These are phyloP conservation scores for Flaveria linearis DNA, from an alignment of 129 eudicot species.

Conservation along the genomic window DNA sequence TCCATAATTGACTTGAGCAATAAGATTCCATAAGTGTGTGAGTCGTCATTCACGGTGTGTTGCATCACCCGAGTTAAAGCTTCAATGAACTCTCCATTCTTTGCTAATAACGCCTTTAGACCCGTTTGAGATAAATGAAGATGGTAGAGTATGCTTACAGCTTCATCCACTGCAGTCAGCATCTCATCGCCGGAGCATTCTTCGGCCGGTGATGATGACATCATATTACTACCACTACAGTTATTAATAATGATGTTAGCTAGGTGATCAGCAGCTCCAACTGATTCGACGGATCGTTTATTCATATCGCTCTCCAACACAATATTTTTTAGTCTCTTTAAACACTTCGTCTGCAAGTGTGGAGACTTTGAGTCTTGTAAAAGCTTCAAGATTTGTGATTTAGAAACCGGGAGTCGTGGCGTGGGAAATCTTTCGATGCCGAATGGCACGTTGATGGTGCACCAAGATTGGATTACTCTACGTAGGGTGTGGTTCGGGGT, in stretches of 20 bases:
- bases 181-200: slow-evolving; percentile 18
- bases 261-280: slow-evolving; percentile 50
- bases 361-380: slow-evolving; percentile 48
- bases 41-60: slow-evolving; percentile 40
- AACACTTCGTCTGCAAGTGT: slow-evolving; percentile 39
- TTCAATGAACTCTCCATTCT: slow-evolving; percentile 33
- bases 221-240: neutral
- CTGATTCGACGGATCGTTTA: slow-evolving; percentile 53
- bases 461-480: slow-evolving; percentile 67
- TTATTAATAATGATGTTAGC: slow-evolving; percentile 33
- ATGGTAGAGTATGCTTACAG: slow-evolving; percentile 47
- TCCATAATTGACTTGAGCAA: slow-evolving; percentile 51
- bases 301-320: slow-evolving; percentile 48
- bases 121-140: slow-evolving; percentile 47
- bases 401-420: slow-evolving; percentile 52
- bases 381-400: slow-evolving; percentile 55
- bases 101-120: slow-evolving; percentile 33
- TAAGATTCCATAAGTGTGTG: slow-evolving; percentile 43
- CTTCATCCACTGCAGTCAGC: slow-evolving; percentile 18
- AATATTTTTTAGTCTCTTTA: slow-evolving; percentile 45
- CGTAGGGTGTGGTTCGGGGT: slow-evolving; percentile 68
- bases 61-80: slow-evolving; percentile 44
- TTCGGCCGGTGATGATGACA: neutral
- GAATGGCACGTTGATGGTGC: slow-evolving; percentile 55
- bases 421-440: slow-evolving; percentile 67